Base-by-base conservation (phyloP, 148 eudicot genomes). In the Rhododendron ovatum region DNA sequence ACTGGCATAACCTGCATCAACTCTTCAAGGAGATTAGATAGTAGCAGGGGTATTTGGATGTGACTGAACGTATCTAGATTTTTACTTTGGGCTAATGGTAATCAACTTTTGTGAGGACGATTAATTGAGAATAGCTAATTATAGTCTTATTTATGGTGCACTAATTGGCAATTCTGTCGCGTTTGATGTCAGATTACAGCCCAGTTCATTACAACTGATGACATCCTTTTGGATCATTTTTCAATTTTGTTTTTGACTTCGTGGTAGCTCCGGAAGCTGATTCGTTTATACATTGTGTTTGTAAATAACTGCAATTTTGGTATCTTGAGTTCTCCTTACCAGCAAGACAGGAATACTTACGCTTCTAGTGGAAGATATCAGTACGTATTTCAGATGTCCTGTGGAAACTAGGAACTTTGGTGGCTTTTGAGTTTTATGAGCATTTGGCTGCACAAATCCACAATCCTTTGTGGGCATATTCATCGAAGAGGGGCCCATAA, bases 1-100 rank as follows among this genome's bases (percentile, higher is more conserved):
- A 18, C 4, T 22, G 22, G 10, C 53, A 50, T 37, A 28, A 48
- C 53, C 39, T 47, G 33, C 30, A 48, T 47, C 1, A 51, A 83
- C 78, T 83, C 47, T 84, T 33, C 80, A 22, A 84, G 79, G 30
- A 28, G 47, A 53, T 47, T 83, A 18, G 61, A 26, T 83, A 48
- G 39, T 83, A 83, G 76, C 28, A 83, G 84, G 26, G 84, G 37
- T 43, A 65, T 5, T 48, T 24, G 55, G 79, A 22, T 48, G 73
- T 84, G 5, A 48, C 11, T 30, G 61, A 26, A 67, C 20, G 30
- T 43, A 26, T 20, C 33, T 30, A 30, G 37, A 48, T 47, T 28
- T 28, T 12, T 67, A 28, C 20, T 26, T 69, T 39, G 20, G 50
- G 33, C 63, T 61, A 26, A 80, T 28, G 37, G 41, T 15, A 69